Percentiles rank a stretch among this genome's conserved stretches.
These are phyloP conservation scores for Blastobotrys robertii DNA, from an alignment of 805 yeast species.

Conservation along the genomic window DNA sequence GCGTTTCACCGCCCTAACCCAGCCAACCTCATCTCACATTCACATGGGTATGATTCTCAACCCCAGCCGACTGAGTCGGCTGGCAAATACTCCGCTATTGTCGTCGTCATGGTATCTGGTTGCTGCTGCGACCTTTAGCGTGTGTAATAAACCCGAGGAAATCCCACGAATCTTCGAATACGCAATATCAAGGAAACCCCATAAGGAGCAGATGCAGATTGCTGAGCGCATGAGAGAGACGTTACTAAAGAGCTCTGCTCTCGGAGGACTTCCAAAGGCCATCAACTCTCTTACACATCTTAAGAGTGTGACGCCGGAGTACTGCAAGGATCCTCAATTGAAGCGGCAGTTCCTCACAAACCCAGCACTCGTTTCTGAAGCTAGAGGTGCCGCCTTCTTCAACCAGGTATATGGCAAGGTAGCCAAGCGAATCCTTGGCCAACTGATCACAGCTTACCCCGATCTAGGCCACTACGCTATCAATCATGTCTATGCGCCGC, in stretches of 20 bases:
- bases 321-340: conserved; percentile 28
- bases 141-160: conserved; percentile 74
- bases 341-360: conserved; percentile 10
- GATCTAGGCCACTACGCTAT: conserved; percentile 71
- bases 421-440: conserved; percentile 53
- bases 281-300: conserved; percentile 67
- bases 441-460: conserved; percentile 68
- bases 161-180: conserved; percentile 66
- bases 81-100: conserved; percentile 48
- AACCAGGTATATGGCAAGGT: conserved; percentile 67
- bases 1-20: too few species aligned
- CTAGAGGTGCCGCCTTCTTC: conserved; percentile 61
- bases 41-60: conserved; percentile 30
- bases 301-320: conserved; percentile 53
- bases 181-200: conserved; percentile 33
- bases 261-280: conserved; percentile 76
- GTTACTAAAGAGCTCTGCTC: conserved; percentile 64
- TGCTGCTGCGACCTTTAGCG: conserved; percentile 74
- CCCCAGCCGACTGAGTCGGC: conserved; percentile 42
- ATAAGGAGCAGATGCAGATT: conserved; percentile 12
- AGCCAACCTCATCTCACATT: not conserved
- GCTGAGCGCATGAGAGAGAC: conserved; percentile 65
- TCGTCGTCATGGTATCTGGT: conserved; percentile 60
- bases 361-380: conserved; percentile 10
- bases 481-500: conserved; percentile 66